Conservation (phyloP, 495 filamentous ascomycete species). For the Tuber calosporum region DNA sequence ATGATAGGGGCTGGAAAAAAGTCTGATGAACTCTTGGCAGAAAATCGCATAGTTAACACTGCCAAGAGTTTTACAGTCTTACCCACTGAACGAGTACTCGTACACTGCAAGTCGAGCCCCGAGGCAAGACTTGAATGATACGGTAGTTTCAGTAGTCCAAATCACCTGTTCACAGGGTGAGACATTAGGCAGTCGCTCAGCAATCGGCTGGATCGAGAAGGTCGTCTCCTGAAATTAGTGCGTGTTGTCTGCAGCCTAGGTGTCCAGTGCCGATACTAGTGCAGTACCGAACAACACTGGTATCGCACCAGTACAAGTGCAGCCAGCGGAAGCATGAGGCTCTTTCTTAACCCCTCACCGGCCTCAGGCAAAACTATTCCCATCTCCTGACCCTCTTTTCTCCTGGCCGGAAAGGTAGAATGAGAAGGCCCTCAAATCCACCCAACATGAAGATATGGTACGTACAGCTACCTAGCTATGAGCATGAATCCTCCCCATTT, state of each 20-base stretch:
- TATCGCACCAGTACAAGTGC: background rate
- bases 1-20: too few species aligned
- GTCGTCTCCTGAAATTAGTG: background rate
- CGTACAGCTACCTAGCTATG: background rate
- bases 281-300: too few species aligned
- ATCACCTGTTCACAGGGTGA: background rate
- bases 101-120: background rate
- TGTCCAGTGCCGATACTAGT: too few species aligned
- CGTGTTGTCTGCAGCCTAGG: too few species aligned
- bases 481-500: background rate
- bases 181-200: background rate
- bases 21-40: too few species aligned
- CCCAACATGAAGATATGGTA: background rate
- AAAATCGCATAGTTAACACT: too few species aligned
- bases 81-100: too few species aligned
- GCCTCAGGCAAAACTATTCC: background rate
- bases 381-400: background rate
- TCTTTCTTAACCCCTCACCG: background rate
- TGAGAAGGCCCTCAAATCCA: background rate
- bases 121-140: background rate
- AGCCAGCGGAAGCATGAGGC: background rate
- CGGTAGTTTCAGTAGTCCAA: background rate
- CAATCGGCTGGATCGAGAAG: background rate
- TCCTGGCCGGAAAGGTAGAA: background rate
- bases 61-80: too few species aligned